phyloP scores from a whole-genome alignment of 2,329 filamentous ascomycete genomes.

The Venturia asperata region DNA sequence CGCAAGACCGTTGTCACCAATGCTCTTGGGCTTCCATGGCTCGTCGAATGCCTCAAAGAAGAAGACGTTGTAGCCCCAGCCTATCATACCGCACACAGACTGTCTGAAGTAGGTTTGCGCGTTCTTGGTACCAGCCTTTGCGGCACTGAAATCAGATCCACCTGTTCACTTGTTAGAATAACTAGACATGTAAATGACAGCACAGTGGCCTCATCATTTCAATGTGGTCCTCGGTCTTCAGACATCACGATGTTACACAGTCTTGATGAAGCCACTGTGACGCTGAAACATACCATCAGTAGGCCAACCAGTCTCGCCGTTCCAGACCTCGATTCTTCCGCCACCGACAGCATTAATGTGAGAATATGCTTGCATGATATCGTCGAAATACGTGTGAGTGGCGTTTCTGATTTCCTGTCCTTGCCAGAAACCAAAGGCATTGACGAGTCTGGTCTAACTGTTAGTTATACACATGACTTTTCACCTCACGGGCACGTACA shows the following conservation, averaged over 20 bases:
- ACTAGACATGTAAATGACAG: conserved; percentile 13
- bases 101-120: conserved; percentile 55
- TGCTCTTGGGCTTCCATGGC: conserved; percentile 59
- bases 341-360: conserved; percentile 56
- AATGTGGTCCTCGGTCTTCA: no score
- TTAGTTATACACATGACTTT: background rate
- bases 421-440: conserved; percentile 70
- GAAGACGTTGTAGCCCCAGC: conserved; percentile 62
- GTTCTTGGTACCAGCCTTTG: conserved; percentile 53
- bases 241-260: no score
- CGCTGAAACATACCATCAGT: conserved; percentile 37
- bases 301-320: conserved; percentile 63
- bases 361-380: conserved; percentile 56
- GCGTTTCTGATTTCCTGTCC: conserved; percentile 52
- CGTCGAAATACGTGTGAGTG: conserved; percentile 58
- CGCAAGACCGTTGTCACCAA: conserved; percentile 55
- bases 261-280: no score
- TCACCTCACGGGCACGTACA: conserved; percentile 34
- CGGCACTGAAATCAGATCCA: conserved; percentile 55
- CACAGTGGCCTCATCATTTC: no score
- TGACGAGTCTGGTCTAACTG: conserved; percentile 44
- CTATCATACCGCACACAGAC: conserved; percentile 56
- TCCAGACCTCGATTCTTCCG: conserved; percentile 56
- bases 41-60: conserved; percentile 70
- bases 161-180: conserved; percentile 32